phyloP scores from a whole-genome alignment of 2,329 filamentous ascomycete species.

The Paraphoma chrysanthemicola region DNA sequence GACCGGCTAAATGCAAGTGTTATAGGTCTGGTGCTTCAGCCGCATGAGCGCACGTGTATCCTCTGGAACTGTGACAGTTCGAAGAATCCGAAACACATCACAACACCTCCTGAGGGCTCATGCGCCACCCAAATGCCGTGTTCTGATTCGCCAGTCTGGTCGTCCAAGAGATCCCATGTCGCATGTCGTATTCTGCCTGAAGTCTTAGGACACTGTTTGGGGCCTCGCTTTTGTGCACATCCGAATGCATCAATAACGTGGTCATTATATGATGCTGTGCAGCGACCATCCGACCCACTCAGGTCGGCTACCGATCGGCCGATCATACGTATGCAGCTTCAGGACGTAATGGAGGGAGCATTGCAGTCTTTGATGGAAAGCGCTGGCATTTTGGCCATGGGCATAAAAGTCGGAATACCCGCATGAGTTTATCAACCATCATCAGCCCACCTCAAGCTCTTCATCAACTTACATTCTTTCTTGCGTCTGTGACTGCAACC shows the following conservation, averaged over 20 bases:
- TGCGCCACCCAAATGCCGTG: not conserved
- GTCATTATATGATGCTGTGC: not conserved
- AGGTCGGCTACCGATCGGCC: conserved; percentile 1
- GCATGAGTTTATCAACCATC: conserved; percentile 3
- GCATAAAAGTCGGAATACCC: conserved; percentile 9
- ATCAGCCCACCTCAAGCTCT: conserved; percentile 8
- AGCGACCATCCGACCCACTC: not conserved
- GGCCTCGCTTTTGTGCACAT: not conserved
- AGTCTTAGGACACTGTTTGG: not conserved
- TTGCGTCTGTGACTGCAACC: conserved; percentile 39
- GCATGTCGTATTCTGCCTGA: conserved; percentile 5
- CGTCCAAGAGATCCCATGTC: not conserved
- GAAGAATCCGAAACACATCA: conserved; percentile 8
- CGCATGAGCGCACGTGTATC: conserved; percentile 5
- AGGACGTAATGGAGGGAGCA: conserved; percentile 12
- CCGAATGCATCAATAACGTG: not conserved
- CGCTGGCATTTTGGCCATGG: not conserved
- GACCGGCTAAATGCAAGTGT: conserved; percentile 5
- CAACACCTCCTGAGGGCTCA: conserved; percentile 3
- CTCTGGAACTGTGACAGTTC: conserved; percentile 9
- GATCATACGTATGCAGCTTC: conserved; percentile 21
- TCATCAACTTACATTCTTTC: conserved; percentile 14
- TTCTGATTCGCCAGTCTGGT: not conserved
- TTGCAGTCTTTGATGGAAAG: not conserved
- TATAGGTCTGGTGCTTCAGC: conserved; percentile 5